Percentiles rank a stretch among this genome's conserved stretches.
These are phyloP conservation scores for Pythium grandisporangium DNA, from an alignment of 352 stramenopile species.

Conservation along the genomic window DNA sequence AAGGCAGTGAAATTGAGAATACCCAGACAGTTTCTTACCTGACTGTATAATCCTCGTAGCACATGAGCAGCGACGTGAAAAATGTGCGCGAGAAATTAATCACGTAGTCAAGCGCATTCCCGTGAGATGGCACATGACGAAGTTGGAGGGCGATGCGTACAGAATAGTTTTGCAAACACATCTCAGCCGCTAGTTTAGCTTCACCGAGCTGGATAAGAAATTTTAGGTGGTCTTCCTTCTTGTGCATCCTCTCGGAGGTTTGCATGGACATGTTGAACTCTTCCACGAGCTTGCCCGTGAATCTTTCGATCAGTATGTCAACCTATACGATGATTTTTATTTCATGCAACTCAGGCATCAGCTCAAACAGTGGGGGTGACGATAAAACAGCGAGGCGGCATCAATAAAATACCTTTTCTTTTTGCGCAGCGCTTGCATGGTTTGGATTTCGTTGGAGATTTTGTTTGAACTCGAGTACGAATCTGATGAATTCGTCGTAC, in stretches of 20 bases:
- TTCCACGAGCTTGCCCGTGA: constrained; percentile 49
- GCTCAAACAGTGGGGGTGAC: background rate
- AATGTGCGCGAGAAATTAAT: constrained; percentile 78
- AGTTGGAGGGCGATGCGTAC: constrained; percentile 69
- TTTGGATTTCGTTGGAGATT: constrained; percentile 27
- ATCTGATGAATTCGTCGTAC: constrained; percentile 47
- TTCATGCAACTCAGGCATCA: background rate
- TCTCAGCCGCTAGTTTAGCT: constrained; percentile 54
- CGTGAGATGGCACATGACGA: constrained; percentile 60
- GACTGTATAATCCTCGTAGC: constrained; percentile 72
- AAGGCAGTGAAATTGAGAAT: too few species aligned
- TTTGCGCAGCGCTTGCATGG: constrained; percentile 20
- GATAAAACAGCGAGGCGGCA: too few species aligned
- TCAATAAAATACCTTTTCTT: constrained; percentile 37
- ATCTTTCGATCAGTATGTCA: constrained; percentile 37
- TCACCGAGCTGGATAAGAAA: constrained; percentile 69
- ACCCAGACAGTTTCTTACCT: constrained; percentile 24
- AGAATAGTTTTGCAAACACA: constrained; percentile 80
- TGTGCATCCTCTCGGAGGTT: constrained; percentile 73
- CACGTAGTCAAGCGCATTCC: constrained; percentile 71
- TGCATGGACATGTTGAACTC: constrained; percentile 75
- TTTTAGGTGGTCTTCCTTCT: constrained; percentile 69
- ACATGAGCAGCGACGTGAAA: constrained; percentile 80
- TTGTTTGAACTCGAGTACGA: constrained; percentile 40
- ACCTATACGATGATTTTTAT: constrained; percentile 17